Evolutionary conservation across 495 filamentous ascomycete species (phyloP).

Genomic region (Schizothecium vesticola): DNA sequence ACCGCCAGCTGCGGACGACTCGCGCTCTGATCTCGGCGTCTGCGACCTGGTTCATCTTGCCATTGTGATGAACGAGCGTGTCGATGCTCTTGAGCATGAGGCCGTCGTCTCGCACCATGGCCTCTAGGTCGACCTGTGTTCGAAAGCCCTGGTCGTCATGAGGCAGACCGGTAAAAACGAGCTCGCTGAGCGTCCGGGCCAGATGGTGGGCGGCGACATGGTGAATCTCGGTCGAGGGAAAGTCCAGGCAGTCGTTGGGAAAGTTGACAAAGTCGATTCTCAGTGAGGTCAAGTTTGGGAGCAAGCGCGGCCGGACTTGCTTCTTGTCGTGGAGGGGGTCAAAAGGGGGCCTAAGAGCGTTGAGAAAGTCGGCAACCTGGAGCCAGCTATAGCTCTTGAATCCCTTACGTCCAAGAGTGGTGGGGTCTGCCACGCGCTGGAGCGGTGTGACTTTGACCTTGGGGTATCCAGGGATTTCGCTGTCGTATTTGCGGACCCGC

Average conservation of each 20-base stretch:
- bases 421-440: constrained; percentile 28
- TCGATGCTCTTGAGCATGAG: constrained; percentile 34
- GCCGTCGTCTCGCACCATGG: constrained; percentile 42
- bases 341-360: constrained; percentile 34
- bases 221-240: constrained; percentile 29
- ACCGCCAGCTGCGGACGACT: constrained; percentile 33
- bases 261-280: constrained; percentile 48
- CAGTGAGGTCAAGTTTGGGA: constrained; percentile 36
- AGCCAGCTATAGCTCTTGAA: constrained; percentile 46
- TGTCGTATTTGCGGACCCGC: constrained; percentile 16
- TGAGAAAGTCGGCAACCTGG: constrained; percentile 42
- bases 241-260: constrained; percentile 28
- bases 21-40: constrained; percentile 21
- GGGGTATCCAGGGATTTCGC: constrained; percentile 19
- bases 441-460: constrained; percentile 26
- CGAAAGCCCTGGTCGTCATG: constrained; percentile 29
- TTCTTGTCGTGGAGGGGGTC: constrained; percentile 24
- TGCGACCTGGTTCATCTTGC: constrained; percentile 23
- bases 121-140: constrained; percentile 31
- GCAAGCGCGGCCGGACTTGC: constrained; percentile 29
- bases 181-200: constrained; percentile 39
- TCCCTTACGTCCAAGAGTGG: constrained; percentile 32
- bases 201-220: constrained; percentile 37
- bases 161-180: constrained; percentile 39
- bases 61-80: constrained; percentile 28